A percentile compares a stretch with the other conserved stretches of the same genome.
phyloP scores from a whole-genome alignment of 83 land plant genomes.

The Picea mariana region DNA sequence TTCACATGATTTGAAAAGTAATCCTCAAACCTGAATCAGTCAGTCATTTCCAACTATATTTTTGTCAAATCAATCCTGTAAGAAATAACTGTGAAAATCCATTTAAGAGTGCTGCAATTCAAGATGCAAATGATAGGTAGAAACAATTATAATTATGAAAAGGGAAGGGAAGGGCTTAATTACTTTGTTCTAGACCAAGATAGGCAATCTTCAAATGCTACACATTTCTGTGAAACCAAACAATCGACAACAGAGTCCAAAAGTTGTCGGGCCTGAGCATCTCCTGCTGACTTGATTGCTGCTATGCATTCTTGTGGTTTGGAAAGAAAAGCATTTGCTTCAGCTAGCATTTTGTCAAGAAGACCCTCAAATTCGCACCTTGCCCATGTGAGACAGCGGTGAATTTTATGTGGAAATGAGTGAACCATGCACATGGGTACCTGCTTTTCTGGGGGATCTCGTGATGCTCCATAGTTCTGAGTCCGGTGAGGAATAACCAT shows the following conservation, averaged over 20 bases:
- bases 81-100: too few species aligned
- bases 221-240: conserved; percentile 74
- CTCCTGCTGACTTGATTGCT: conserved; percentile 76
- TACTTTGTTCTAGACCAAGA: conserved; percentile 82
- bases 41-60: too few species aligned
- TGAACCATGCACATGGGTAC: conserved; percentile 97
- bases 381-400: conserved; percentile 96
- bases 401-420: conserved; percentile 93
- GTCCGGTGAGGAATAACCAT: conserved; percentile 92
- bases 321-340: conserved; percentile 70
- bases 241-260: conserved; percentile 85
- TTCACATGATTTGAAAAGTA: conserved; percentile 85
- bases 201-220: conserved; percentile 77
- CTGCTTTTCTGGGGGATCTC: conserved; percentile 96
- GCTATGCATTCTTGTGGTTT: conserved; percentile 66
- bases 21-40: conserved; percentile 77
- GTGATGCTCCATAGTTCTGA: conserved; percentile 92
- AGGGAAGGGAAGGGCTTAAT: not conserved
- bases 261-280: conserved; percentile 84
- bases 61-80: too few species aligned
- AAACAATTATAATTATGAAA: too few species aligned
- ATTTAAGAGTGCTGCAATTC: too few species aligned
- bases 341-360: conserved; percentile 87
- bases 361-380: conserved; percentile 95
- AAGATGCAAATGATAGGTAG: too few species aligned